Conservation (phyloP, 306 rosid species). For the Lathyrus oleraceus region DNA sequence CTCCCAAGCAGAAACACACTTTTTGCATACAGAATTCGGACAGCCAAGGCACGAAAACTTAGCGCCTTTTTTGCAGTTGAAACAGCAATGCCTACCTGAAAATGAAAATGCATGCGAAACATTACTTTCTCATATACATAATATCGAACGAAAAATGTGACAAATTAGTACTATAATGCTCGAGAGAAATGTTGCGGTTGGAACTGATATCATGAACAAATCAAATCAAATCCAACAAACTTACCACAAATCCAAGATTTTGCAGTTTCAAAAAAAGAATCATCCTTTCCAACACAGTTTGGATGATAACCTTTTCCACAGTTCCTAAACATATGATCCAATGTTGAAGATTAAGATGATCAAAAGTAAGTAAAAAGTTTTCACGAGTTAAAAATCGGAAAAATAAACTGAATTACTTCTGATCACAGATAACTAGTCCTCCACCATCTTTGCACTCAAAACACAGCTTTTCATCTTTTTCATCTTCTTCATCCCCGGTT, state of each 20-base stretch:
- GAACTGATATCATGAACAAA: not conserved
- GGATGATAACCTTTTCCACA: conserved; percentile 71
- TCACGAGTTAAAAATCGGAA: not conserved
- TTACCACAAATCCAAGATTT: conserved; percentile 66
- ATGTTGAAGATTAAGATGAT: not conserved
- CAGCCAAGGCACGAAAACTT: conserved; percentile 62
- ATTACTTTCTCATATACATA: not conserved
- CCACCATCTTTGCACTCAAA: conserved; percentile 57
- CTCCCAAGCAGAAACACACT: conserved; percentile 39
- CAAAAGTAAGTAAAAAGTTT: not conserved
- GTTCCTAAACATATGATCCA: conserved; percentile 39
- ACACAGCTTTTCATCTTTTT: conserved; percentile 39
- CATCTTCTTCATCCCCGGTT: not conserved
- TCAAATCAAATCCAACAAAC: not conserved
- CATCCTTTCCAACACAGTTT: conserved; percentile 45
- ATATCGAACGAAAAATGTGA: too few species aligned
- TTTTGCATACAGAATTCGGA: conserved; percentile 54
- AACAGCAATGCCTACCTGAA: conserved; percentile 60
- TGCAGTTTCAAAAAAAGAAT: not conserved
- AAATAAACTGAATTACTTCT: not conserved
- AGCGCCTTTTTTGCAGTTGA: conserved; percentile 40
- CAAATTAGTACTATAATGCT: too few species aligned
- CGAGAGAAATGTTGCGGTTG: conserved; percentile 22
- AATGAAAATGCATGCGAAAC: conserved; percentile 27
- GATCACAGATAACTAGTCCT: conserved; percentile 38